Conservation (phyloP, 176 grass and related monocot genomes). For the Urochloa ruziziensis region DNA sequence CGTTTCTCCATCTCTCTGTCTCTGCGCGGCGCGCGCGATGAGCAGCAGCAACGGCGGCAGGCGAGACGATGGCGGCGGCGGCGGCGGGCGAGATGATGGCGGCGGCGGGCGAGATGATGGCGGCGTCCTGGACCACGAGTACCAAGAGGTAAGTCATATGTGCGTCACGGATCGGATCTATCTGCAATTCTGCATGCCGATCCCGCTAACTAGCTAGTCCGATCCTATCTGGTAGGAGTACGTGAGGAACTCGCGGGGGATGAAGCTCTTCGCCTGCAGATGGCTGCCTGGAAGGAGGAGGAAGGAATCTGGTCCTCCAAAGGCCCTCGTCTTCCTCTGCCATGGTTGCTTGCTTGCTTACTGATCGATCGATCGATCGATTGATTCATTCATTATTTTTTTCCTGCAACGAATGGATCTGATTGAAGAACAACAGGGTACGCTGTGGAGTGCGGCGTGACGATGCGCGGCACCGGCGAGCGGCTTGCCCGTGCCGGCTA, state of each 20-base stretch:
- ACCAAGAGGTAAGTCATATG: not conserved
- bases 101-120: not conserved
- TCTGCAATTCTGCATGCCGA: no score
- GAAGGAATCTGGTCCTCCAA: not conserved
- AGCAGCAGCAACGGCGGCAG: no score
- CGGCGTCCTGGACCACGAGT: not conserved
- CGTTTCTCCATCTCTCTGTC: no score
- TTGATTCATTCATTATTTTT: not conserved
- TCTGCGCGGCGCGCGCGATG: no score
- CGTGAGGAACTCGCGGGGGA: constrained; percentile 51
- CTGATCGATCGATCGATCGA: not conserved
- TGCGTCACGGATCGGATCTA: no score
- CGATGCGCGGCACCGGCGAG: constrained; percentile 67
- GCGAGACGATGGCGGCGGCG: not conserved
- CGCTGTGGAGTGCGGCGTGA: constrained; percentile 81
- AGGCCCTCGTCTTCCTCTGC: constrained; percentile 73
- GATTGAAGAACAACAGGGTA: constrained; percentile 73
- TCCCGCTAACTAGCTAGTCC: no score
- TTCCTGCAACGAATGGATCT: no score
- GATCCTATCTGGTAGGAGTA: constrained; percentile 33
- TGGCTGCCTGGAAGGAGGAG: constrained; percentile 43
- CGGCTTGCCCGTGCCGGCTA: constrained; percentile 61
- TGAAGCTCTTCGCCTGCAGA: constrained; percentile 65
- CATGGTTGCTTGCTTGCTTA: constrained; percentile 49
- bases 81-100: no score